phyloP scores from a whole-genome alignment of 768 basidiomycete genomes.

The Suillus bovinus region DNA sequence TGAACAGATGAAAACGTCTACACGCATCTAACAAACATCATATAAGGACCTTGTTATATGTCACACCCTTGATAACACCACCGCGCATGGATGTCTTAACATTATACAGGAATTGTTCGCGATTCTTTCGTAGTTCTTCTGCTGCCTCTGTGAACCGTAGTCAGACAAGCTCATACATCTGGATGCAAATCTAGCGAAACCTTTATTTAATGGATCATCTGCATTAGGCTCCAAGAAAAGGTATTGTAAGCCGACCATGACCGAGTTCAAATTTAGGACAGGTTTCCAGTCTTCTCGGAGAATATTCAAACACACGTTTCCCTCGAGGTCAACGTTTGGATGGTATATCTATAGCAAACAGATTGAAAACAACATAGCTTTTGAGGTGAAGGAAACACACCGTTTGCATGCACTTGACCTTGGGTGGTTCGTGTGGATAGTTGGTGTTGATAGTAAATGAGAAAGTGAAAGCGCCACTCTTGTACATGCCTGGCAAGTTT shows the following conservation, averaged over 20 bases:
- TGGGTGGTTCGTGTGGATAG: slow-evolving; percentile 99
- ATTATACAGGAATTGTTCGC: slow-evolving; percentile 80
- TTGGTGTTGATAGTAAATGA: slow-evolving; percentile 96
- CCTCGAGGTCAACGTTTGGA: slow-evolving; percentile 96
- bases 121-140: slow-evolving; percentile 86
- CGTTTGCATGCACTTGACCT: slow-evolving; percentile 95
- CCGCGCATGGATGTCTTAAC: slow-evolving; percentile 90
- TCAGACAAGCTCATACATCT: slow-evolving; percentile 13
- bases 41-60: slow-evolving; percentile 74
- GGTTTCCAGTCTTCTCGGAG: slow-evolving; percentile 99
- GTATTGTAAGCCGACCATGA: slow-evolving; percentile 98
- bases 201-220: slow-evolving; percentile 98
- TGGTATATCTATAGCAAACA: slow-evolving; percentile 82
- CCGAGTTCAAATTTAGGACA: slow-evolving; percentile 94
- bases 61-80: slow-evolving; percentile 69
- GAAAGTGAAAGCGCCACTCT: slow-evolving; percentile 91
- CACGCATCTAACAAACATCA: slow-evolving; percentile 29
- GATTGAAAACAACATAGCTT: not conserved
- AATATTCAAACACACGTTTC: slow-evolving; percentile 98
- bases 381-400: slow-evolving; percentile 43
- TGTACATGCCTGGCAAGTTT: slow-evolving; percentile 84
- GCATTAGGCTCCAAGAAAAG: slow-evolving; percentile 98
- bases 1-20: slow-evolving; percentile 11
- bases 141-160: slow-evolving; percentile 75
- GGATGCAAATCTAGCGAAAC: slow-evolving; percentile 44